Percentiles rank a stretch among this genome's conserved stretches.
These are phyloP conservation scores for Nemania sp. DNA, from an alignment of 2,329 filamentous ascomycete species.

Conservation along the genomic window DNA sequence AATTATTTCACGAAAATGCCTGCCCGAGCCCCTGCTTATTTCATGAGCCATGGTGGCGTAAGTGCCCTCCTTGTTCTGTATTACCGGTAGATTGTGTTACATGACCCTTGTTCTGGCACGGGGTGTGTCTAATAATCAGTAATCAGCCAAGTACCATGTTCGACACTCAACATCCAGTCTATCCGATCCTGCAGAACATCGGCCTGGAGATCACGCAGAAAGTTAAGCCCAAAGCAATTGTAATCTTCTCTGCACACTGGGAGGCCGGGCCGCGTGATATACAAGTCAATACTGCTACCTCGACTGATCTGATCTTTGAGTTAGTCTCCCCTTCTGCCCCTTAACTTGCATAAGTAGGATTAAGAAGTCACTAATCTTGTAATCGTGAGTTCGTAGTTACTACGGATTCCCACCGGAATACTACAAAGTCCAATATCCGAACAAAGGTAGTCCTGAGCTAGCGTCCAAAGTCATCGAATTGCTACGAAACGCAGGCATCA, in stretches of 20 bases:
- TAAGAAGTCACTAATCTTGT: no score
- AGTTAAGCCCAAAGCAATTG: slow-evolving; percentile 71
- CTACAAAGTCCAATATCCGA: slow-evolving; percentile 69
- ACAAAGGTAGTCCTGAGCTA: slow-evolving; percentile 62
- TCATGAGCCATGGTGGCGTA: slow-evolving; percentile 55
- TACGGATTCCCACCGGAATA: slow-evolving; percentile 72
- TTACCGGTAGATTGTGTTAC: neutral
- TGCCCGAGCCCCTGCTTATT: slow-evolving; percentile 49
- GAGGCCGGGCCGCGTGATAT: slow-evolving; percentile 60
- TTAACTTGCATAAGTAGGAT: no score
- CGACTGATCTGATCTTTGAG: slow-evolving; percentile 72
- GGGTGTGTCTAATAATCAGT: slow-evolving; percentile 3
- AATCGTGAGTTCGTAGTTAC: no score
- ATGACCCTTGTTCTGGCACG: neutral
- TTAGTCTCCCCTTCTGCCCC: slow-evolving; percentile 37
- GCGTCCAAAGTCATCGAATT: slow-evolving; percentile 60
- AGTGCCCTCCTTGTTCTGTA: slow-evolving; percentile 26
- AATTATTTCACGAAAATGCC: slow-evolving; percentile 29
- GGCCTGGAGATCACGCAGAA: slow-evolving; percentile 71
- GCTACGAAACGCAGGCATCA: slow-evolving; percentile 60
- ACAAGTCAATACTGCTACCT: slow-evolving; percentile 66
- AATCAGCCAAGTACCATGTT: slow-evolving; percentile 67
- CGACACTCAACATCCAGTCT: slow-evolving; percentile 69
- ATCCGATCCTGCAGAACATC: slow-evolving; percentile 63
- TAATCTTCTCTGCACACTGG: slow-evolving; percentile 81